Conservation (phyloP, 768 basidiomycete genomes). For the Boletus edulis region DNA sequence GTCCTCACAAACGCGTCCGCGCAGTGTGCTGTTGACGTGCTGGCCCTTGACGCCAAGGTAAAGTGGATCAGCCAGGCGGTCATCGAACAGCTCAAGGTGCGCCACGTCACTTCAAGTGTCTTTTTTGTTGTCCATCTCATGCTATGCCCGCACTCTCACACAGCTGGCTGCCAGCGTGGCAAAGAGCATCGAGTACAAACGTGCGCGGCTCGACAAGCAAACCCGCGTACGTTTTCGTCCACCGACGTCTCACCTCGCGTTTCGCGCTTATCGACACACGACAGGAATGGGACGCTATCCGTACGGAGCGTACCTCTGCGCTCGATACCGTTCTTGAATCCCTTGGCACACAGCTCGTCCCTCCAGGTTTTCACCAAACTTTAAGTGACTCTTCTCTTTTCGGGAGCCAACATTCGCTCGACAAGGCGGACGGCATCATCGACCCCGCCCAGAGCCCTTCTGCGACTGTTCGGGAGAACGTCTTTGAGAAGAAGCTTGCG, state of each 20-base stretch:
- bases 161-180: conserved; percentile 74
- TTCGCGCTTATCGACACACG: background rate
- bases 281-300: conserved; percentile 70
- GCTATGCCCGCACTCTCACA: background rate
- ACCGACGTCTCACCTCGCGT: background rate
- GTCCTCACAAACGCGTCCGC: conserved; percentile 63
- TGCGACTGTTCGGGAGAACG: conserved; percentile 29
- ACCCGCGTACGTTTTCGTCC: conserved; percentile 48
- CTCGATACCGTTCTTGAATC: conserved; percentile 72
- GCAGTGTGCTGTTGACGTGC: conserved; percentile 63
- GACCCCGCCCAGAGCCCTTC: conserved; percentile 35
- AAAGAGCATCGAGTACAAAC: conserved; percentile 72
- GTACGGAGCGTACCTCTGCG: conserved; percentile 56
- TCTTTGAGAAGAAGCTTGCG: conserved; percentile 16
- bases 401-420: conserved; percentile 66
- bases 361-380: conserved; percentile 71
- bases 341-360: conserved; percentile 69
- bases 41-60: conserved; percentile 78
- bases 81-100: conserved; percentile 72
- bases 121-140: background rate
- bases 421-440: conserved; percentile 35
- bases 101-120: background rate
- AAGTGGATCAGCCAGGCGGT: conserved; percentile 75
- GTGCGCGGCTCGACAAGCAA: conserved; percentile 54
- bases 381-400: conserved; percentile 73